A percentile compares a stretch with the other conserved stretches of the same genome.
Evolutionary conservation across 192 early-diverging fungal species (phyloP).

Genomic region (Coemansia reversa): DNA sequence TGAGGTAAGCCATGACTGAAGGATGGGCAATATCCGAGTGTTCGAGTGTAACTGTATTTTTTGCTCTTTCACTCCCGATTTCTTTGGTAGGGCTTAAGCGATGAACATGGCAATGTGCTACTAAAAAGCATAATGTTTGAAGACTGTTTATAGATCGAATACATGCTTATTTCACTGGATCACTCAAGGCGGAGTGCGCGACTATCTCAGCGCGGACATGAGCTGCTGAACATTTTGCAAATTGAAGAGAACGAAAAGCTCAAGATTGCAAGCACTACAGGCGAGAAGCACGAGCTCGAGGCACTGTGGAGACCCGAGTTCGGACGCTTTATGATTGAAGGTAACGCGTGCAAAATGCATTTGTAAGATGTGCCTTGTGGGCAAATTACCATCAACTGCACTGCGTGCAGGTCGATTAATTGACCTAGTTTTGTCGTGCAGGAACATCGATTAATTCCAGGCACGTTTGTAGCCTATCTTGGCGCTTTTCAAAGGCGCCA

Average conservation of each 20-base stretch:
- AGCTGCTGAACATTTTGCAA: conserved; percentile 72
- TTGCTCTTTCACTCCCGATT: not conserved
- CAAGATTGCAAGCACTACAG: conserved; percentile 20
- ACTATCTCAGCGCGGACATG: conserved; percentile 77
- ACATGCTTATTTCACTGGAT: conserved; percentile 84
- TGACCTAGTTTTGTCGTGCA: not conserved
- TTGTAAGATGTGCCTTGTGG: not conserved
- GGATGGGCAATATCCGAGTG: not conserved
- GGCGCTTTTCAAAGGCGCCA: conserved; percentile 9
- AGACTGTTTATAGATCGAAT: conserved; percentile 72
- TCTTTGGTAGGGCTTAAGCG: not conserved
- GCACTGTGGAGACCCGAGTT: conserved; percentile 96
- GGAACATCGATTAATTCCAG: conserved; percentile 1
- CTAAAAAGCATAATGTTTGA: not conserved
- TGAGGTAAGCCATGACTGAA: conserved; percentile 65
- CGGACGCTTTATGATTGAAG: conserved; percentile 95
- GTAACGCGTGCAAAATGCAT: conserved; percentile 16
- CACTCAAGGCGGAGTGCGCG: conserved; percentile 67
- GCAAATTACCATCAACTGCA: not conserved
- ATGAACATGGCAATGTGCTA: not conserved
- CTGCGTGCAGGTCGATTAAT: conserved; percentile 22
- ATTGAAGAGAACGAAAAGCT: conserved; percentile 67
- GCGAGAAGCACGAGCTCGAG: conserved; percentile 55
- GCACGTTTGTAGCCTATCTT: conserved; percentile 8
- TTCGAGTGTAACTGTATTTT: not conserved